These are phyloP conservation scores for Articulospora tetracladia DNA, from an alignment of 495 filamentous ascomycete species.

Conservation along the genomic window DNA sequence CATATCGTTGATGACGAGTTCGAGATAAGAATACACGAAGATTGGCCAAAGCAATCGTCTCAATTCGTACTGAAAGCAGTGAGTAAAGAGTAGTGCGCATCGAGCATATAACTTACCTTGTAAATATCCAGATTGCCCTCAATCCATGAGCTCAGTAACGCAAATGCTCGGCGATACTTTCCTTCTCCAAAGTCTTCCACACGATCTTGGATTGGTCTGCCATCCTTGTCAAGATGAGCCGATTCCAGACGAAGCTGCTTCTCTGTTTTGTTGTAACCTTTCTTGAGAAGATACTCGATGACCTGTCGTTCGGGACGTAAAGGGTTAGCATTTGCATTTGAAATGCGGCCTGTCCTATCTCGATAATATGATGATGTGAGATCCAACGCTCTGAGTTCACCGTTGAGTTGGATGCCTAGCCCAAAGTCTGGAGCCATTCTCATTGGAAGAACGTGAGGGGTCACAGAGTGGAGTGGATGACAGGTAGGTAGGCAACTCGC, in stretches of 20 bases:
- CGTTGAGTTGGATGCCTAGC: not conserved
- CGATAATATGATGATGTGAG: not conserved
- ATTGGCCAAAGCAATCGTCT: conserved; percentile 82
- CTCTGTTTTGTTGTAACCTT: conserved; percentile 90
- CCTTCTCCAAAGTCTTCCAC: conserved; percentile 66
- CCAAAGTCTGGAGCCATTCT: not conserved
- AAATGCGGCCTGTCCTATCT: not conserved
- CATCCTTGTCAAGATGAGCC: conserved; percentile 72
- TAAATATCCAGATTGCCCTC: conserved; percentile 89
- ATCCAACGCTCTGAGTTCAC: not conserved
- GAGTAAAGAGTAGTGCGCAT: not conserved
- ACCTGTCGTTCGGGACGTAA: conserved; percentile 43
- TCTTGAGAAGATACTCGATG: conserved; percentile 93
- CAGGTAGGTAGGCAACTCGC: no score
- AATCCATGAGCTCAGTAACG: conserved; percentile 72
- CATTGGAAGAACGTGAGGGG: no score
- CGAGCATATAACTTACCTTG: conserved; percentile 55
- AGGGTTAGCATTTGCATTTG: conserved; percentile 1
- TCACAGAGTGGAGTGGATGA: no score
- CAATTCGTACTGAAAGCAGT: conserved; percentile 66
- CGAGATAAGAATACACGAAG: conserved; percentile 88
- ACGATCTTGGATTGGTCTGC: conserved; percentile 56
- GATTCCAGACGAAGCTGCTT: conserved; percentile 91
- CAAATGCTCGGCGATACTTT: conserved; percentile 72
- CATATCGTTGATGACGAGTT: conserved; percentile 57